Evolutionary conservation across 2,329 filamentous ascomycete species (phyloP).

Genomic region (Amphichorda felina): DNA sequence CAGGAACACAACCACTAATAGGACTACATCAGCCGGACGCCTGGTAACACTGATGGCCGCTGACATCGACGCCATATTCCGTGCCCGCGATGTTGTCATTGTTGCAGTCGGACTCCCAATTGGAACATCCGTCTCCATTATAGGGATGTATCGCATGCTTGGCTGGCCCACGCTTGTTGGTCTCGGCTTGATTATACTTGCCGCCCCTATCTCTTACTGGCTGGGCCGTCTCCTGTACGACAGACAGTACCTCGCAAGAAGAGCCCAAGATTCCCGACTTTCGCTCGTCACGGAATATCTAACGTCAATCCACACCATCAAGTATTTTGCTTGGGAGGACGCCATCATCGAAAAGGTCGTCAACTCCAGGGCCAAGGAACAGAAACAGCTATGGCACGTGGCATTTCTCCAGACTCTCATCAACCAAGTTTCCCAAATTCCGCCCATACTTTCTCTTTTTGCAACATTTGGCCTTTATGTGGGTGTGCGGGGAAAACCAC

Average conservation of each 20-base stretch:
- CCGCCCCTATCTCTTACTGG: constrained; percentile 36
- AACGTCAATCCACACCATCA: constrained; percentile 43
- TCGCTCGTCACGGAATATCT: constrained; percentile 47
- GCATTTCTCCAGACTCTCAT: constrained; percentile 33
- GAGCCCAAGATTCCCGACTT: constrained; percentile 43
- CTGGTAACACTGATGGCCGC: constrained; percentile 46
- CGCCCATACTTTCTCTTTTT: constrained; percentile 39
- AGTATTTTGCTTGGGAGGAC: constrained; percentile 50
- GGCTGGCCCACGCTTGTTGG: constrained; percentile 44
- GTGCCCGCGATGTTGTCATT: constrained; percentile 37
- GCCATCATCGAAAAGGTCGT: constrained; percentile 38
- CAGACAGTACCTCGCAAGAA: constrained; percentile 38
- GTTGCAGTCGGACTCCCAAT: constrained; percentile 31
- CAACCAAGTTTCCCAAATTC: constrained; percentile 35
- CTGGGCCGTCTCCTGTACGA: constrained; percentile 36
- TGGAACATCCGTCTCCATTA: constrained; percentile 32
- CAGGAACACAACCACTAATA: constrained; percentile 15
- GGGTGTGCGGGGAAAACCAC: constrained; percentile 29
- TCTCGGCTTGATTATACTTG: constrained; percentile 30
- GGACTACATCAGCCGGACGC: constrained; percentile 33
- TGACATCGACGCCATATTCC: constrained; percentile 43
- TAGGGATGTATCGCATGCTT: constrained; percentile 39
- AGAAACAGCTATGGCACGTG: constrained; percentile 40
- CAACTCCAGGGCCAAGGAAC: constrained; percentile 35
- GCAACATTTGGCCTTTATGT: constrained; percentile 42